Evolutionary conservation across 2,329 filamentous ascomycete species (phyloP).

Genomic region (Trichoderma aggressivum): DNA sequence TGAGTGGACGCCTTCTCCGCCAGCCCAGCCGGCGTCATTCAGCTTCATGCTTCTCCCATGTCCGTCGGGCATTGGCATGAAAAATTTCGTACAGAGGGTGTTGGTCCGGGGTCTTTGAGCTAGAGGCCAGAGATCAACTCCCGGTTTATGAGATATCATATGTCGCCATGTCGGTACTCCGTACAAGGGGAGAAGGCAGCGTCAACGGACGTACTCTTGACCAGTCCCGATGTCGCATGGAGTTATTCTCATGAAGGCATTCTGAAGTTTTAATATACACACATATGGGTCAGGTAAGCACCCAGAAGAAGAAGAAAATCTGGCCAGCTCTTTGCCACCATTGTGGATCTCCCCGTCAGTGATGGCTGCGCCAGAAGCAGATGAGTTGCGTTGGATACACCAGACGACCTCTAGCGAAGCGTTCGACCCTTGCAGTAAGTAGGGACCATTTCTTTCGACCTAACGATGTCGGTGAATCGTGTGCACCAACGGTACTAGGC

Average conservation of each 20-base stretch:
- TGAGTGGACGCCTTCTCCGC: neutral
- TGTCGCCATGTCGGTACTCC: neutral
- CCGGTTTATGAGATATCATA: neutral
- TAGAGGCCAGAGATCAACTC: neutral
- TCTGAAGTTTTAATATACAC: neutral
- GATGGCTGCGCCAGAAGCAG: neutral
- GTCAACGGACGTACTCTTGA: neutral
- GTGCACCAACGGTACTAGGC: neutral
- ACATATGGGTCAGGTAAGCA: neutral
- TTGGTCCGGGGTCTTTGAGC: neutral
- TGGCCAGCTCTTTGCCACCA: neutral
- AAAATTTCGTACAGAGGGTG: neutral
- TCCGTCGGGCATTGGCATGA: neutral
- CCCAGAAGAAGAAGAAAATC: neutral
- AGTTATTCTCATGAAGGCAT: neutral
- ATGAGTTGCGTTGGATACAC: neutral
- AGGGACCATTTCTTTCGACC: neutral
- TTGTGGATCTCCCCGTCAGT: neutral
- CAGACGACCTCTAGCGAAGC: neutral
- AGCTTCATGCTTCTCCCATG: neutral
- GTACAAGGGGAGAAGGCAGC: neutral
- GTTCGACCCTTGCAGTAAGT: slow-evolving; percentile 9
- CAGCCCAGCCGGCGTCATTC: neutral
- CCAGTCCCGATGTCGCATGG: neutral
- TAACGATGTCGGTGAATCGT: neutral